phyloP scores from a whole-genome alignment of 2,329 filamentous ascomycete species.

The Hypocrella siamensis region DNA sequence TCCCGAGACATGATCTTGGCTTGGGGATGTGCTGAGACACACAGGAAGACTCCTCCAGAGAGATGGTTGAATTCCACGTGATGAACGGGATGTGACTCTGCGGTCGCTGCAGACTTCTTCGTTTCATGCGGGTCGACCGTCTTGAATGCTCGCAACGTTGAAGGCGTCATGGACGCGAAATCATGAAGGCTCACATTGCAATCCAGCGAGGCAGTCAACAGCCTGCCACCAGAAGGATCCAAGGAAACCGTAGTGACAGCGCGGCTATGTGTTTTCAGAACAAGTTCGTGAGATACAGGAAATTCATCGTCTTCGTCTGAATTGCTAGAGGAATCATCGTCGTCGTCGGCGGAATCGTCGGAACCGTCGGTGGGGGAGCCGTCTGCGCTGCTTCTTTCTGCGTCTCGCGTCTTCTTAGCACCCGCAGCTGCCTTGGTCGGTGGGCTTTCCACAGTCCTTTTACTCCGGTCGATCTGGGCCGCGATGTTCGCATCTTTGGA shows the following conservation, averaged over 20 bases:
- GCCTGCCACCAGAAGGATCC: constrained; percentile 68
- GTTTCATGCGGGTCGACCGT: constrained; percentile 73
- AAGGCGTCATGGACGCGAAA: constrained; percentile 89
- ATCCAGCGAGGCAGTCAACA: constrained; percentile 85
- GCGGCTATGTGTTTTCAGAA: constrained; percentile 83
- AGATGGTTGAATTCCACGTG: constrained; percentile 75
- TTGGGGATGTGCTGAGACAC: constrained; percentile 77
- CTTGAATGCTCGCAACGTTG: constrained; percentile 85
- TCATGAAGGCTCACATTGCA: constrained; percentile 88
- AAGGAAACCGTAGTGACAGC: constrained; percentile 72
- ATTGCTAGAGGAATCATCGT: no score
- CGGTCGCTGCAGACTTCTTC: constrained; percentile 49
- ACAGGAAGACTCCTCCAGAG: constrained; percentile 66
- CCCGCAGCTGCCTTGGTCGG: background rate
- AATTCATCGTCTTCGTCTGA: constrained; percentile 74
- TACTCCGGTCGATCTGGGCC: constrained; percentile 67
- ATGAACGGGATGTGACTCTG: constrained; percentile 80
- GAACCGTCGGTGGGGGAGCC: constrained; percentile 1
- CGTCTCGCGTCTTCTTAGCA: background rate
- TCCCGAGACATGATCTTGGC: constrained; percentile 81
- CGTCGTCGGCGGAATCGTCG: constrained; percentile 30
- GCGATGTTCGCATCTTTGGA: constrained; percentile 56
- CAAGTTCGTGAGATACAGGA: constrained; percentile 81
- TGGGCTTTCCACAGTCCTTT: constrained; percentile 29
- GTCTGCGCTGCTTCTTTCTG: constrained; percentile 1